These are phyloP conservation scores for Ophioceras dolichostomum DNA, from an alignment of 2,329 filamentous ascomycete species.

Conservation along the genomic window DNA sequence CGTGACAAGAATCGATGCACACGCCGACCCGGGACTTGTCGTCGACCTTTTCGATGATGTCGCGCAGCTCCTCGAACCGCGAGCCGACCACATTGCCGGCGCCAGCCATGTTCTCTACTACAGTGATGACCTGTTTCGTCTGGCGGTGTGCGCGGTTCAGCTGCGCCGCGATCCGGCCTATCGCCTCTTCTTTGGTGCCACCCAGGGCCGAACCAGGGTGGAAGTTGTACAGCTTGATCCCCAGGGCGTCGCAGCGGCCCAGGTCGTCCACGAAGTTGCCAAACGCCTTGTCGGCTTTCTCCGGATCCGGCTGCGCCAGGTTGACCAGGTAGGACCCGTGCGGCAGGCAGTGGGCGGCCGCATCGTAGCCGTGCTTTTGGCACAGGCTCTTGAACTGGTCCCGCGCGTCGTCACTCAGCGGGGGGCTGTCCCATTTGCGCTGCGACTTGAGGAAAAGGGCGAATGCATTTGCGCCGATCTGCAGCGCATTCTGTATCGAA, in stretches of 20 bases:
- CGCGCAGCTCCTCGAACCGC: slow-evolving; percentile 73
- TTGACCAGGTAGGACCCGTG: slow-evolving; percentile 97
- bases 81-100: slow-evolving; percentile 78
- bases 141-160: slow-evolving; percentile 73
- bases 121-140: slow-evolving; percentile 63
- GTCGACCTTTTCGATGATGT: slow-evolving; percentile 69
- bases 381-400: slow-evolving; percentile 60
- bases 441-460: slow-evolving; percentile 95
- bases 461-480: slow-evolving; percentile 86
- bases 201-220: slow-evolving; percentile 79
- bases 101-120: slow-evolving; percentile 94
- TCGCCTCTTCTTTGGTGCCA: slow-evolving; percentile 53
- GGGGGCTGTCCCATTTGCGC: slow-evolving; percentile 82
- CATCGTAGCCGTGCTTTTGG: slow-evolving; percentile 57
- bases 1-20: slow-evolving; percentile 93
- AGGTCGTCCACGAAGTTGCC: slow-evolving; percentile 79
- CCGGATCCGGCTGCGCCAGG: slow-evolving; percentile 69
- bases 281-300: slow-evolving; percentile 79
- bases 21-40: slow-evolving; percentile 81
- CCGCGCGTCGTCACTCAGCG: slow-evolving; percentile 55
- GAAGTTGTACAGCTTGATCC: slow-evolving; percentile 93
- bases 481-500: slow-evolving; percentile 61
- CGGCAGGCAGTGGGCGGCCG: slow-evolving; percentile 63
- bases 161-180: slow-evolving; percentile 66
- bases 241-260: slow-evolving; percentile 69